Evolutionary conservation across 805 yeast species (phyloP).

Genomic region (Hanseniaspora vineae): DNA sequence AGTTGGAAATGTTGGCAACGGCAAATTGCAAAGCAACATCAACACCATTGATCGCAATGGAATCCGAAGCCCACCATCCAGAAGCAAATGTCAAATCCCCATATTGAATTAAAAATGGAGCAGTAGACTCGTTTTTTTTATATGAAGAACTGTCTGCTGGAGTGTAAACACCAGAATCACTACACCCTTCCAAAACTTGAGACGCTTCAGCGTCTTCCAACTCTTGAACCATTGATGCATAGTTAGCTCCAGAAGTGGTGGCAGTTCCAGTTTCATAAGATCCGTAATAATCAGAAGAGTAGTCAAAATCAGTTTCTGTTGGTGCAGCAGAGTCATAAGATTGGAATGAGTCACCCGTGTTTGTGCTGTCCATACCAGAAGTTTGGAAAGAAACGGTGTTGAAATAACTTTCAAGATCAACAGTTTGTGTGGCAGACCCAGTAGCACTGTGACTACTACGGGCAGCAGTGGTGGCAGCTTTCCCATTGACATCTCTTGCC

Average conservation of each 20-base stretch:
- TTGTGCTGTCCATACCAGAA: too few relatives aligned
- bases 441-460: too few relatives aligned
- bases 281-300: too few relatives aligned
- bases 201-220: neutral
- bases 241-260: neutral
- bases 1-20: conserved; percentile 43
- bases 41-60: conserved; percentile 33
- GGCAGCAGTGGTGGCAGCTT: too few relatives aligned
- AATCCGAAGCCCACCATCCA: conserved; percentile 49
- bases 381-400: too few relatives aligned
- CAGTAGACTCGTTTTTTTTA: conserved; percentile 6
- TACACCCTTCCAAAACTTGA: conserved; percentile 11
- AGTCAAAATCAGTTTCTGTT: too few relatives aligned
- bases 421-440: too few relatives aligned
- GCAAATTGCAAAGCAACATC: conserved; percentile 47
- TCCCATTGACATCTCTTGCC: too few relatives aligned
- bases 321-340: too few relatives aligned
- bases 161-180: conserved; percentile 16
- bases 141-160: conserved; percentile 13
- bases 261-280: neutral
- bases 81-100: conserved; percentile 32
- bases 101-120: conserved; percentile 26
- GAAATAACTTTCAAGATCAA: too few relatives aligned
- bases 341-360: too few relatives aligned
- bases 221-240: neutral